A percentile compares a stretch with the other conserved stretches of the same genome.
phyloP scores from a whole-genome alignment of 495 filamentous ascomycete genomes.

The Cenococcum geophilum region DNA sequence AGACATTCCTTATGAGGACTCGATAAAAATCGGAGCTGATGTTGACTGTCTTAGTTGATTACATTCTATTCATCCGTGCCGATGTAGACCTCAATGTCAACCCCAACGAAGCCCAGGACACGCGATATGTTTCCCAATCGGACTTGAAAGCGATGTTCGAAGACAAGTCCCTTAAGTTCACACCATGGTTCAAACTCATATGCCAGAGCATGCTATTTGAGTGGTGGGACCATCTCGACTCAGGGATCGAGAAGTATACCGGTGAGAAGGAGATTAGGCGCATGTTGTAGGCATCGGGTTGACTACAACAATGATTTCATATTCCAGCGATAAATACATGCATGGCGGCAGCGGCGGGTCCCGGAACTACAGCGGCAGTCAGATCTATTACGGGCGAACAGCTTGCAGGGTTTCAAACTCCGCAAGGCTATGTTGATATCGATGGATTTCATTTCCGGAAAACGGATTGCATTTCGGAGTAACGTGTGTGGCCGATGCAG shows the following conservation, averaged over 20 bases:
- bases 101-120: conserved; percentile 81
- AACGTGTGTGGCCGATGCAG: too few species aligned
- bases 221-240: conserved; percentile 90
- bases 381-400: neutral
- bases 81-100: conserved; percentile 76
- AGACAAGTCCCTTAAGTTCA: conserved; percentile 74
- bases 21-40: neutral
- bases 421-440: too few species aligned
- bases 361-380: neutral
- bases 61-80: conserved; percentile 97
- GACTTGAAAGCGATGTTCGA: conserved; percentile 82
- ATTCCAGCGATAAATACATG: neutral
- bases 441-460: too few species aligned
- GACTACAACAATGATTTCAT: neutral
- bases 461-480: too few species aligned
- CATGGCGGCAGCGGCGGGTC: conserved; percentile 4
- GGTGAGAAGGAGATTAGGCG: conserved; percentile 81
- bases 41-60: conserved; percentile 65
- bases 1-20: neutral
- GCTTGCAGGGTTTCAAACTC: neutral
- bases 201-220: conserved; percentile 96
- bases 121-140: conserved; percentile 72
- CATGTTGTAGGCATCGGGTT: conserved; percentile 50
- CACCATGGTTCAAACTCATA: conserved; percentile 99
- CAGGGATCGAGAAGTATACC: conserved; percentile 72